Percentiles rank a stretch among this genome's conserved stretches.
phyloP scores from a whole-genome alignment of 495 filamentous ascomycete species.

The Rhizodiscina lignyota region DNA sequence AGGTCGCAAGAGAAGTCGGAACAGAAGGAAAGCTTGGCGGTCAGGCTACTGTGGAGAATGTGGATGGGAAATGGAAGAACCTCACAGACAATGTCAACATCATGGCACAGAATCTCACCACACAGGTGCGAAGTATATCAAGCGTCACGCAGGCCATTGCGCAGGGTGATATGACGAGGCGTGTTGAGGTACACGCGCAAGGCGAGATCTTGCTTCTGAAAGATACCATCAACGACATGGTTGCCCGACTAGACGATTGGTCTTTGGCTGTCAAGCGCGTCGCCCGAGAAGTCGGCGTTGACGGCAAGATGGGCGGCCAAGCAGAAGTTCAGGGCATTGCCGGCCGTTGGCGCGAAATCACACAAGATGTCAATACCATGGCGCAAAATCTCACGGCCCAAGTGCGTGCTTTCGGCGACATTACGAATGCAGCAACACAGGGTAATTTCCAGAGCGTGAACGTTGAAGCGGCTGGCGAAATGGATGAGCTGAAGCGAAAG shows the following conservation, averaged over 20 bases:
- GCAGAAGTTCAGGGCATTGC: constrained; percentile 88
- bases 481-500: constrained; percentile 98
- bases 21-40: constrained; percentile 93
- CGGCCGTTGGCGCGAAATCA: constrained; percentile 97
- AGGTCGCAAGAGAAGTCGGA: constrained; percentile 94
- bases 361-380: constrained; percentile 97
- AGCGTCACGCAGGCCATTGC: constrained; percentile 96
- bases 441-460: constrained; percentile 95
- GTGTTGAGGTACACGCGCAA: constrained; percentile 89
- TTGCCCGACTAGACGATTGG: constrained; percentile 87
- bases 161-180: constrained; percentile 82
- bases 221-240: constrained; percentile 99
- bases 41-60: constrained; percentile 90
- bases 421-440: constrained; percentile 90
- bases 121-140: constrained; percentile 89
- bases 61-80: constrained; percentile 99
- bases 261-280: constrained; percentile 94
- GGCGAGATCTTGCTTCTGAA: constrained; percentile 89
- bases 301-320: constrained; percentile 97
- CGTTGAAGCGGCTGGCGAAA: constrained; percentile 96
- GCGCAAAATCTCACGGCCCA: constrained; percentile 94
- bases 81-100: constrained; percentile 90
- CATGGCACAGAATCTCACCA: constrained; percentile 92
- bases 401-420: constrained; percentile 94
- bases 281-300: constrained; percentile 91